Base-by-base conservation (phyloP, 345 rosid genomes). In the Gossypium rotundifolium region DNA sequence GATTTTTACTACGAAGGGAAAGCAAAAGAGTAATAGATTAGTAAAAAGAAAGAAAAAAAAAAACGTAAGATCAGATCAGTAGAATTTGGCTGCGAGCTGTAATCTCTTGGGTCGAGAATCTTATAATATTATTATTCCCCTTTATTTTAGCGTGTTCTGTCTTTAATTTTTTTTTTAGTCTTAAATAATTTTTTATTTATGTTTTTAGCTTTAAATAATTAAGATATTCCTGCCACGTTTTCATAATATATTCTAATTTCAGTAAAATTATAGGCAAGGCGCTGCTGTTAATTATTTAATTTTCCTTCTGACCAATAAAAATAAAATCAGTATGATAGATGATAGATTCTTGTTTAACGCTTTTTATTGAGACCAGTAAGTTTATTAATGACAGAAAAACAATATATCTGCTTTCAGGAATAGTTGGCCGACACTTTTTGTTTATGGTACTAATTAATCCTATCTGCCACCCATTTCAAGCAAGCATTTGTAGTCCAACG, bases 401-500 rank as follows among this genome's bases (percentile, higher is more conserved):
- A 61, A 13, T 14, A 29, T 17, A 16, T 52, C 57, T 17, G 6
- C 5, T 52, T 52, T 52, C 8, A 5, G n/a, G 14, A 17, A 16
- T 17, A 20, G 61, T 61, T 61, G 44, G 10, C 65, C 20, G 45
- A 29, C 45, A 61, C 45, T 61, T 2, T 7, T 9, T n/a, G n/a
- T 9, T 45, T 45, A 33, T 33, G 40, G 40, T 33, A 33, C 7
- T 5, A 33, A 5, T 33, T 5, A 1, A 5, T 33, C 5, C 7
- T 33, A 6, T 33, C 0, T 45, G 0, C 49, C 3, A 45, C 1
- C 2, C 0, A 11, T 5, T 5, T 0, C 40, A 33, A 1, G 7
- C 7, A 4, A 1, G 85, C 83, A 90, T 90, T 75, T 89, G 95
- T 88, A 87, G 97, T 91, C 91, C 97, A 90, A 90, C 96, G 93